These are phyloP conservation scores for Ogataea salicorniae DNA, from an alignment of 805 yeast species.

Conservation along the genomic window DNA sequence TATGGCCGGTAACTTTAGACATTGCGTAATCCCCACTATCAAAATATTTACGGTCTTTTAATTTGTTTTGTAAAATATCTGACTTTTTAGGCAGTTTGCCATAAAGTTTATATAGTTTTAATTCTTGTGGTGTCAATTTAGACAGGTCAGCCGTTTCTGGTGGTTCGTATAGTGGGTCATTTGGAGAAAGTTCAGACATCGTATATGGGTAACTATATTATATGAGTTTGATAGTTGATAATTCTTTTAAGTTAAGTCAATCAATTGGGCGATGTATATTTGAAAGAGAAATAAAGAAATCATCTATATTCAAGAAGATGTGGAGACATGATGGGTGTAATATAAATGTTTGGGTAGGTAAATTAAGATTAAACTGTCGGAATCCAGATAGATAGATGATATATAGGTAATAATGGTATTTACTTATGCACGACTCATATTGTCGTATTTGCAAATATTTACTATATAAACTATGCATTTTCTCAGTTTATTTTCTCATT, in stretches of 20 bases:
- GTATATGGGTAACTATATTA: background rate
- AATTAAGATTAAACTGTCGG: no score
- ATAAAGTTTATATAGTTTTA: slow-evolving; percentile 69
- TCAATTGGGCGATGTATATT: background rate
- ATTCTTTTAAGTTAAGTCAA: no score
- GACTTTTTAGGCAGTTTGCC: slow-evolving; percentile 82
- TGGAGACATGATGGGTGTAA: no score
- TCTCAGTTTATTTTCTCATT: no score
- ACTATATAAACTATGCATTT: no score
- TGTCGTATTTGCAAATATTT: no score
- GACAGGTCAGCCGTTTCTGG: slow-evolving; percentile 40
- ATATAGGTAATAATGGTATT: no score
- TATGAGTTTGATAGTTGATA: background rate
- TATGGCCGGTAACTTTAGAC: slow-evolving; percentile 56
- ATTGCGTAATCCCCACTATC: slow-evolving; percentile 94
- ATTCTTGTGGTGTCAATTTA: slow-evolving; percentile 71
- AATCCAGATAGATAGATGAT: no score
- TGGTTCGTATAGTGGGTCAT: slow-evolving; percentile 47
- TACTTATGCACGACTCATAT: no score
- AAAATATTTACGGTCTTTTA: slow-evolving; percentile 85
- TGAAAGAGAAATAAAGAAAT: no score
- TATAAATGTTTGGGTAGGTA: no score
- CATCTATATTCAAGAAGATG: no score
- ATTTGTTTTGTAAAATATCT: slow-evolving; percentile 66
- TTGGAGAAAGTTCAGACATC: slow-evolving; percentile 25